Conservation (phyloP, 2,329 filamentous ascomycete genomes). For the Monilinia vaccinii-corymbosi region DNA sequence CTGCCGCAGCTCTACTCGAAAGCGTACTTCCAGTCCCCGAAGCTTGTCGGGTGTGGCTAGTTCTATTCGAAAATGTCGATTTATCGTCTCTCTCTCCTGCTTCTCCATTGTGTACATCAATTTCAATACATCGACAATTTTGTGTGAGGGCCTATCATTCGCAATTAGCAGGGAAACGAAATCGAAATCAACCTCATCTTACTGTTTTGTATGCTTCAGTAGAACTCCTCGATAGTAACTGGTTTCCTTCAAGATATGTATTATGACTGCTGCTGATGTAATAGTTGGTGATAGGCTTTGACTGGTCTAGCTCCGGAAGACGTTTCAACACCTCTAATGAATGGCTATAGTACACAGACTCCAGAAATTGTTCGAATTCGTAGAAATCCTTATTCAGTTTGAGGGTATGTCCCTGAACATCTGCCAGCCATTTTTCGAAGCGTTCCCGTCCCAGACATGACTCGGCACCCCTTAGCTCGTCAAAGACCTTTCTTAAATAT, state of each 20-base stretch:
- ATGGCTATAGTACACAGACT: conserved; percentile 23
- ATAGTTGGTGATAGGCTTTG: conserved; percentile 51
- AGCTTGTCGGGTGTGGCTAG: conserved; percentile 37
- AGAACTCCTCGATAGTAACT: conserved; percentile 65
- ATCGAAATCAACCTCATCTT: conserved; percentile 28
- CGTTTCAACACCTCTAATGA: conserved; percentile 24
- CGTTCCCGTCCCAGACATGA: conserved; percentile 31
- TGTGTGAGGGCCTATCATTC: conserved; percentile 55
- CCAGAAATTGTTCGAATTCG: conserved; percentile 28
- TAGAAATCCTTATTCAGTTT: conserved; percentile 24
- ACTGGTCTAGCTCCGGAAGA: conserved; percentile 23
- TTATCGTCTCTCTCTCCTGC: conserved; percentile 25
- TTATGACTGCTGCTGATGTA: conserved; percentile 95
- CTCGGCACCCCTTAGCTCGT: conserved; percentile 33
- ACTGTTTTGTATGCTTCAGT: conserved; percentile 71
- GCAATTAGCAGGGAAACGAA: conserved; percentile 6
- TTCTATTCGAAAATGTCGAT: conserved; percentile 30
- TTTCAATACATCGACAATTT: conserved; percentile 85
- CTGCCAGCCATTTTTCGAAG: conserved; percentile 41
- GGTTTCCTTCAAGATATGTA: conserved; percentile 82
- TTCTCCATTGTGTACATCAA: conserved; percentile 85
- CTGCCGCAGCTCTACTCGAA: conserved; percentile 25
- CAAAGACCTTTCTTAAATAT: conserved; percentile 40
- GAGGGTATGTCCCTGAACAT: conserved; percentile 34
- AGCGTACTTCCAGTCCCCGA: conserved; percentile 25